Percentiles rank a stretch among this genome's conserved stretches.
Conservation (phyloP, 495 filamentous ascomycete genomes). For the Geoglossum glabrum region DNA sequence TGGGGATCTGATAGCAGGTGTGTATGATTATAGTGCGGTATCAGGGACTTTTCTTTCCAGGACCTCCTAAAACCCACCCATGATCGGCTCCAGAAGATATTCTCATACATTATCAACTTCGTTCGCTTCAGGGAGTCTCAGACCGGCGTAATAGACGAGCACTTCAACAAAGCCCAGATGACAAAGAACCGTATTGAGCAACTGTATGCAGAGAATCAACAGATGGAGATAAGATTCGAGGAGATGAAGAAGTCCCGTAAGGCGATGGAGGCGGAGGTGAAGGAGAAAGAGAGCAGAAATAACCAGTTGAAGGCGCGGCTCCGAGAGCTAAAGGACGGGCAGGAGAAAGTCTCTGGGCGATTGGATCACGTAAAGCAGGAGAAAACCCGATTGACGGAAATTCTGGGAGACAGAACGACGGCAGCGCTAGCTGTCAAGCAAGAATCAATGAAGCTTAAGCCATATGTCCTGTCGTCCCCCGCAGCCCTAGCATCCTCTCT, state of each 20-base stretch:
- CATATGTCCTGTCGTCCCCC: slow-evolving; percentile 79
- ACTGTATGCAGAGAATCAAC: slow-evolving; percentile 69
- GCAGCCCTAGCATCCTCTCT: slow-evolving; percentile 63
- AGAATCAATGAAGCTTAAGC: slow-evolving; percentile 70
- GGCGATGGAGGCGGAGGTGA: slow-evolving; percentile 55
- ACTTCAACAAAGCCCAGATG: slow-evolving; percentile 73
- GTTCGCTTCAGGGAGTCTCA: slow-evolving; percentile 88
- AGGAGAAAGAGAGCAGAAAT: slow-evolving; percentile 64
- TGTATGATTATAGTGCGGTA: slow-evolving; percentile 41
- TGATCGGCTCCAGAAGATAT: slow-evolving; percentile 70
- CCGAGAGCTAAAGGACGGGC: slow-evolving; percentile 51
- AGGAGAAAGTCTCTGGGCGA: slow-evolving; percentile 58
- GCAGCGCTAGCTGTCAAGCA: slow-evolving; percentile 35
- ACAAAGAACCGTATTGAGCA: slow-evolving; percentile 72
- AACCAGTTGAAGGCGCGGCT: slow-evolving; percentile 65
- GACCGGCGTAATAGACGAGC: slow-evolving; percentile 64
- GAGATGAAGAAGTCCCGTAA: slow-evolving; percentile 60
- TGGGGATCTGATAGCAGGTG: neutral
- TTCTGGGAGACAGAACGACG: slow-evolving; percentile 65
- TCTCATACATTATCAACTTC: slow-evolving; percentile 95
- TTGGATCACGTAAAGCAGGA: slow-evolving; percentile 56
- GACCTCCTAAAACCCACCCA: slow-evolving; percentile 80
- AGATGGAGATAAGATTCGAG: slow-evolving; percentile 56
- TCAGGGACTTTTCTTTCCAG: slow-evolving; percentile 79
- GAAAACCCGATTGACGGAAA: slow-evolving; percentile 45